Evolutionary conservation across 2,329 filamentous ascomycete genomes (phyloP).

Genomic region (Penicillium brevicompactum): DNA sequence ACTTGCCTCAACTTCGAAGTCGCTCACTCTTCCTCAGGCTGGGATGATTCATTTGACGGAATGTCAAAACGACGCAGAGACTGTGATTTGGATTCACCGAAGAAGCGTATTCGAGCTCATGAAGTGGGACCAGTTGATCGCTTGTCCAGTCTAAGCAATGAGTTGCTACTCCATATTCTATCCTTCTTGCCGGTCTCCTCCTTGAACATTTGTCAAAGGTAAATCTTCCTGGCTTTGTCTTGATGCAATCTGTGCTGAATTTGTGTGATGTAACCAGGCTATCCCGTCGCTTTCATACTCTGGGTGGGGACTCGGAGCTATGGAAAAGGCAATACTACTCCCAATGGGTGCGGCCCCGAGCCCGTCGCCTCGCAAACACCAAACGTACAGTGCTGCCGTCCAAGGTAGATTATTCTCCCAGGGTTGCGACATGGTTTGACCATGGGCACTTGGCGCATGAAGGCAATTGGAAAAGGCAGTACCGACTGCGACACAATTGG

Average conservation of each 20-base stretch:
- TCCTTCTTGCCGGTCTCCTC: constrained; percentile 71
- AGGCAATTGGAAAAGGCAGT: constrained; percentile 83
- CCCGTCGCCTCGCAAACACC: constrained; percentile 72
- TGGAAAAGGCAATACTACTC: constrained; percentile 91
- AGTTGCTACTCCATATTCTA: constrained; percentile 82
- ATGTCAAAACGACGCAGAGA: constrained; percentile 39
- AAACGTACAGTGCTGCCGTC: constrained; percentile 44
- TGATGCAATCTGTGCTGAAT: background rate
- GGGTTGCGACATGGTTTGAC: constrained; percentile 62
- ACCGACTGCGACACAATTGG: constrained; percentile 91
- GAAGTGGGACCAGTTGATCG: constrained; percentile 52
- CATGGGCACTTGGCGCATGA: constrained; percentile 59
- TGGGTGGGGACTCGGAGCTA: constrained; percentile 80
- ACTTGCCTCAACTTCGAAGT: background rate
- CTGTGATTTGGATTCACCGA: constrained; percentile 18
- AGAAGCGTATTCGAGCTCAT: constrained; percentile 49
- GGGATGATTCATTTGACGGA: constrained; percentile 4
- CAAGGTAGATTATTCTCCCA: constrained; percentile 55
- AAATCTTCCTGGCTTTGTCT: constrained; percentile 15
- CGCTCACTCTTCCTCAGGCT: background rate
- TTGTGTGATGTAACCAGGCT: constrained; percentile 20
- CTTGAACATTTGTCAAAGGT: constrained; percentile 67
- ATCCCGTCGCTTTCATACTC: constrained; percentile 72
- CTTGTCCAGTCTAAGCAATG: constrained; percentile 77
- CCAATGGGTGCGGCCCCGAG: constrained; percentile 81